A percentile compares a stretch with the other conserved stretches of the same genome.
These are phyloP conservation scores for Alternaria arbusti DNA, from an alignment of 2,329 filamentous ascomycete genomes.

Conservation along the genomic window DNA sequence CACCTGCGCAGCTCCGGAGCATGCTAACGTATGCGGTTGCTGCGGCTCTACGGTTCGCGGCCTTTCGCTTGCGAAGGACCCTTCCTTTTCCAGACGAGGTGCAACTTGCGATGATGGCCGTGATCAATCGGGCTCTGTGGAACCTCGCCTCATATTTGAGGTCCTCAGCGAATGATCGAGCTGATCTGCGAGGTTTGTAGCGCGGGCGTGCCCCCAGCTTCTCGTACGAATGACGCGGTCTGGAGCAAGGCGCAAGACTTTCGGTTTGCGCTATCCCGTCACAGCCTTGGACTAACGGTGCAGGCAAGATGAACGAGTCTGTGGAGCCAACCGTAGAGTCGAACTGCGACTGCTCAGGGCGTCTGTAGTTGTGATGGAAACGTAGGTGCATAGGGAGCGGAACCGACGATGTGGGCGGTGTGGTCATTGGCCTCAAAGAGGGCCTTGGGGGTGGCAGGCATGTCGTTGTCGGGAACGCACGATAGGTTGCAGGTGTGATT, in stretches of 20 bases:
- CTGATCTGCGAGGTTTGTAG: slow-evolving; percentile 8
- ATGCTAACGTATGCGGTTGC: slow-evolving; percentile 2
- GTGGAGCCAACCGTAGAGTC: slow-evolving; percentile 16
- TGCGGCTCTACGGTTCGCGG: neutral
- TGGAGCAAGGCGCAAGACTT: slow-evolving; percentile 26
- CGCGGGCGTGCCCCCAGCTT: neutral
- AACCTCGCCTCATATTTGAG: slow-evolving; percentile 19
- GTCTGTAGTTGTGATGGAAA: slow-evolving; percentile 28
- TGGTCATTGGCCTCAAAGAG: slow-evolving; percentile 29
- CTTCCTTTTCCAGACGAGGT: slow-evolving; percentile 14
- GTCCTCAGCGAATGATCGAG: slow-evolving; percentile 7
- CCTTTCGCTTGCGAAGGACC: slow-evolving; percentile 16
- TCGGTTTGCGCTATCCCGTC: slow-evolving; percentile 32
- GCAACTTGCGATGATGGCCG: slow-evolving; percentile 17
- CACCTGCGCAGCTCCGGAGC: neutral
- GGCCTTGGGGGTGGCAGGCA: slow-evolving; percentile 22
- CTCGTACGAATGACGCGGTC: slow-evolving; percentile 6
- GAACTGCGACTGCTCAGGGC: slow-evolving; percentile 24
- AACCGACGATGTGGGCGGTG: slow-evolving; percentile 21
- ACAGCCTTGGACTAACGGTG: slow-evolving; percentile 32
- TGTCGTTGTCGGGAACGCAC: slow-evolving; percentile 11
- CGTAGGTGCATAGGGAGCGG: slow-evolving; percentile 31
- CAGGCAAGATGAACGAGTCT: slow-evolving; percentile 14
- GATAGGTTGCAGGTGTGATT: neutral
- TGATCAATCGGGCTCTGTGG: slow-evolving; percentile 19